phyloP scores from a whole-genome alignment of 306 rosid species.

The Gastrolobium villosum region DNA sequence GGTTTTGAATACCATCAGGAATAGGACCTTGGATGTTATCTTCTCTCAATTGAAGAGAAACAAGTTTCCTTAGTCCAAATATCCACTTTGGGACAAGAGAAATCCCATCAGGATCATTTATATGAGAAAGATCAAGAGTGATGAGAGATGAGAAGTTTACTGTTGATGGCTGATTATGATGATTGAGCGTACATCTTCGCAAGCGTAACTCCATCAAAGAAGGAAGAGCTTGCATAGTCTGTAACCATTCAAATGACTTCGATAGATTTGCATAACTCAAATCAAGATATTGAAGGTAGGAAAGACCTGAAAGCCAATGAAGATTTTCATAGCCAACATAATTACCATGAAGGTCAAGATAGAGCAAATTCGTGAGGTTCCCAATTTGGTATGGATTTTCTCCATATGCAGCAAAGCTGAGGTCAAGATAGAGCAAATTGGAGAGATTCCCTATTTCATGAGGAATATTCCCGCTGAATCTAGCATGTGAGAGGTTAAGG shows the following conservation, averaged over 20 bases:
- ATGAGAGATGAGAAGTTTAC: constrained; percentile 26
- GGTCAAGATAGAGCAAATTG: constrained; percentile 11
- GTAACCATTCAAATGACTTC: constrained; percentile 36
- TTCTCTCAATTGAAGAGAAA: neutral
- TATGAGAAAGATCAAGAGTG: neutral
- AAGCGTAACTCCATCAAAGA: constrained; percentile 26
- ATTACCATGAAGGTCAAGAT: neutral
- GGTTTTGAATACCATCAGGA: constrained; percentile 37
- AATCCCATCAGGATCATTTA: no score
- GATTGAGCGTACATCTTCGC: rapidly evolving
- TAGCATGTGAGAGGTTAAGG: neutral
- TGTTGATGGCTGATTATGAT: neutral
- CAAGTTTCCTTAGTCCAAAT: constrained; percentile 1
- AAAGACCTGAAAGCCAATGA: constrained; percentile 12
- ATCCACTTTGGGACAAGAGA: constrained; percentile 5
- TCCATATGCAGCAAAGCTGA: neutral
- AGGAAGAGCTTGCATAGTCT: constrained; percentile 24
- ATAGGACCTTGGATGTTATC: neutral
- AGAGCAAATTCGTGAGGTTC: constrained; percentile 26
- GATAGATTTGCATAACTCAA: neutral
- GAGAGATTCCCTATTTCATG: constrained; percentile 27
- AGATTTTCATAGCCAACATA: neutral
- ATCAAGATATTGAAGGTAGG: constrained; percentile 30
- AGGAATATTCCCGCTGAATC: neutral
- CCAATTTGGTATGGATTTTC: constrained; percentile 18